phyloP scores from a whole-genome alignment of 2,329 filamentous ascomycete genomes.

The Harringtonia lauricola region DNA sequence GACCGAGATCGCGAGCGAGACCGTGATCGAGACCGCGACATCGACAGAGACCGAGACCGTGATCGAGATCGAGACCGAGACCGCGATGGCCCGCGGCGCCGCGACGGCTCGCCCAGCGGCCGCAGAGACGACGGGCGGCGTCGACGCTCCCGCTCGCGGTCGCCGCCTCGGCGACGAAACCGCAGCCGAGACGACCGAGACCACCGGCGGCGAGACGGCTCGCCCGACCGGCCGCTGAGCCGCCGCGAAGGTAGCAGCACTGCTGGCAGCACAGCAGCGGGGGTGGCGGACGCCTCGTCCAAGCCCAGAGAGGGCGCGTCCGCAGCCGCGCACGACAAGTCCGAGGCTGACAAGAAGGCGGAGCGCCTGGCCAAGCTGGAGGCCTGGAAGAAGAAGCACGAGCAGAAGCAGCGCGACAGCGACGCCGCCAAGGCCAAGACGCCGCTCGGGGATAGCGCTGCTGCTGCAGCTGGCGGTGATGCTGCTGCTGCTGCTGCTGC shows the following conservation, averaged over 20 bases:
- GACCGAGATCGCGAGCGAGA: conserved; percentile 12
- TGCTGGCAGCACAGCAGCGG: conserved; percentile 44
- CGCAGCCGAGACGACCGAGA: conserved; percentile 48
- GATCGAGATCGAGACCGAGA: conserved; percentile 41
- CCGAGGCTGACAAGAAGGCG: conserved; percentile 66
- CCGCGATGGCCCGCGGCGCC: conserved; percentile 49
- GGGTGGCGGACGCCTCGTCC: neutral
- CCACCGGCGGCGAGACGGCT: conserved; percentile 57
- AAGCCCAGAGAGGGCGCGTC: neutral
- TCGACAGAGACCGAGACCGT: conserved; percentile 4
- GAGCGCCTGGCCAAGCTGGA: conserved; percentile 73
- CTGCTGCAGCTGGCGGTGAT: too few species aligned
- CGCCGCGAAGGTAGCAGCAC: conserved; percentile 62
- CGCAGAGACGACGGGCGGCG: conserved; percentile 57
- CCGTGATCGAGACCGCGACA: conserved; percentile 1
- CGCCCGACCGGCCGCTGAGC: conserved; percentile 51
- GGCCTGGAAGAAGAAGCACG: conserved; percentile 87
- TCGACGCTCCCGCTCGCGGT: conserved; percentile 50
- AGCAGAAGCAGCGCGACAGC: conserved; percentile 64
- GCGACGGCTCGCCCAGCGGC: conserved; percentile 62
- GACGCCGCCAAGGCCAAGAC: conserved; percentile 53
- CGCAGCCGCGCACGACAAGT: conserved; percentile 27
- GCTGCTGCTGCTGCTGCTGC: conserved; percentile 13
- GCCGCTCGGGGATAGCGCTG: too few species aligned
- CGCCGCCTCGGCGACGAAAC: conserved; percentile 43